Conservation (phyloP, 78 protist genomes). For the Isochrysis galbana region DNA sequence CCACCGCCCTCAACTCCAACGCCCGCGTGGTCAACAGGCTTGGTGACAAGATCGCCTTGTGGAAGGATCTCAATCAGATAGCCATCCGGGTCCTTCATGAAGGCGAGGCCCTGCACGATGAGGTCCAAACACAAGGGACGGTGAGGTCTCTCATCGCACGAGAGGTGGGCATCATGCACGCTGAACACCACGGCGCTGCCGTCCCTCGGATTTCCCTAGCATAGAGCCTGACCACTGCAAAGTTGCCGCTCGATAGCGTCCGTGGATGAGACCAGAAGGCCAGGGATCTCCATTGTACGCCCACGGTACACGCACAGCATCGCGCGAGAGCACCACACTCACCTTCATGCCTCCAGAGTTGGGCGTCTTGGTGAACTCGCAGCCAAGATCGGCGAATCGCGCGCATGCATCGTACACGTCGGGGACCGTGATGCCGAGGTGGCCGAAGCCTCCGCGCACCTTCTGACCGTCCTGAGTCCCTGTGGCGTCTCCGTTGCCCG, state of each 20-base stretch:
- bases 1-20: slow-evolving; percentile 19
- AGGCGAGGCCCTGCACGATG: slow-evolving; percentile 42
- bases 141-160: too few species aligned
- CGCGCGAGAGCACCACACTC: too few species aligned
- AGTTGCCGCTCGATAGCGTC: too few species aligned
- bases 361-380: slow-evolving; percentile 25
- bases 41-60: background rate
- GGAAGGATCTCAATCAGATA: slow-evolving; percentile 26
- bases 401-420: background rate
- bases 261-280: too few species aligned
- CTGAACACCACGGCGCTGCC: too few species aligned
- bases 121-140: too few species aligned
- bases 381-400: background rate
- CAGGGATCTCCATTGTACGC: too few species aligned
- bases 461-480: slow-evolving; percentile 15
- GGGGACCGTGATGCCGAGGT: slow-evolving; percentile 17
- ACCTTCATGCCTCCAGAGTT: slow-evolving; percentile 30
- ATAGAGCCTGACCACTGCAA: too few species aligned
- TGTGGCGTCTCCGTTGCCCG: slow-evolving; percentile 14
- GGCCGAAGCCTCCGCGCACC: slow-evolving; percentile 36
- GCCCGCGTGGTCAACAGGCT: background rate
- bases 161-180: too few species aligned
- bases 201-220: too few species aligned
- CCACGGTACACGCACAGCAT: too few species aligned
- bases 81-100: slow-evolving; percentile 34